Conservation (phyloP, 257 asterid species). For the Solanum gracilifrons region DNA sequence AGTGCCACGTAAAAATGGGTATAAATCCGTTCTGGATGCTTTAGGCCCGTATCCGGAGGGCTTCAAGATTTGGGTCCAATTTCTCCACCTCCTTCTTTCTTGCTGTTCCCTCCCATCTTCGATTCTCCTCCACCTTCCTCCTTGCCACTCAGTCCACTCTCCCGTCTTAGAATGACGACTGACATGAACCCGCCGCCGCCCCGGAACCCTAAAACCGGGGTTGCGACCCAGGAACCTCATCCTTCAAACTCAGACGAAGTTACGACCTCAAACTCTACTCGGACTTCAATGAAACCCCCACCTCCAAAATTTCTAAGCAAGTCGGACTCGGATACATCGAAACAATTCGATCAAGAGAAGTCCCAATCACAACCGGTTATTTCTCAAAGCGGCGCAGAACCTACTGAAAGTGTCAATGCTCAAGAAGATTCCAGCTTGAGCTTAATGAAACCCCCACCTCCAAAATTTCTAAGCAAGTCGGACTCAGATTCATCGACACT, state of each 20-base stretch:
- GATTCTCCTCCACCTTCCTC: neutral
- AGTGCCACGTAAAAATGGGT: neutral
- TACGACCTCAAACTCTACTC: slow-evolving; percentile 17
- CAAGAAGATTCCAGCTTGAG: slow-evolving; percentile 1
- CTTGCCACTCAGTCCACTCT: neutral
- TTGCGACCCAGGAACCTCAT: slow-evolving; percentile 20
- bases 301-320: slow-evolving; percentile 25
- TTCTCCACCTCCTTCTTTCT: neutral
- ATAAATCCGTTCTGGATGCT: neutral
- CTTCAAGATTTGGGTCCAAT: neutral
- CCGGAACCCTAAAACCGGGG: slow-evolving; percentile 18
- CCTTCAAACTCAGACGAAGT: neutral
- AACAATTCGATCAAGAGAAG: slow-evolving; percentile 1
- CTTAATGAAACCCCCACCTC: neutral
- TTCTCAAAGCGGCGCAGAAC: slow-evolving; percentile 5
- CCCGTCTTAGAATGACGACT: slow-evolving; percentile 26
- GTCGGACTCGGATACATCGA: slow-evolving; percentile 7
- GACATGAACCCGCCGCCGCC: slow-evolving; percentile 73
- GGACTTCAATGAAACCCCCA: slow-evolving; percentile 28
- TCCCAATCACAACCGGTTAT: slow-evolving; percentile 5
- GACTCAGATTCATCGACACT: slow-evolving; percentile 6
- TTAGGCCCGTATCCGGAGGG: neutral
- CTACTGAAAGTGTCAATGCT: neutral
- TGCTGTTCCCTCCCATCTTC: neutral
- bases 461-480: slow-evolving; percentile 13